Evolutionary conservation across 129 eudicot species (phyloP).

Genomic region (Flaveria brownii): DNA sequence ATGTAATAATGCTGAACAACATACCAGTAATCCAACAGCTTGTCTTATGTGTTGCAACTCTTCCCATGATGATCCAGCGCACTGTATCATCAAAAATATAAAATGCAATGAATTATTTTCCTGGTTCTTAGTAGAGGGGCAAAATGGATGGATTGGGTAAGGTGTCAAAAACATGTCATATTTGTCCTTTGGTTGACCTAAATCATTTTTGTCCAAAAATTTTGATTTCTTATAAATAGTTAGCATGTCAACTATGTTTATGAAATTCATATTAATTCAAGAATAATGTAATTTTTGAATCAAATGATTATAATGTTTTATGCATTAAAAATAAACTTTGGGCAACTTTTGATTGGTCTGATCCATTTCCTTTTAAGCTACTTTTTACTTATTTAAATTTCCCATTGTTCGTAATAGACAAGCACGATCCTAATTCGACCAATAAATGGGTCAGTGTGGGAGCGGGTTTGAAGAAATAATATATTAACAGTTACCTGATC

Average conservation of each 20-base stretch:
- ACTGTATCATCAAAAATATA: conserved; percentile 40
- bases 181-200: not conserved
- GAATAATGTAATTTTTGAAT: not conserved
- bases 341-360: not conserved
- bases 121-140: not conserved
- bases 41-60: conserved; percentile 93
- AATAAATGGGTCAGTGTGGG: not conserved
- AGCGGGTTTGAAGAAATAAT: conserved; percentile 15
- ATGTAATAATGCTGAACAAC: conserved; percentile 18
- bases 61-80: conserved; percentile 85
- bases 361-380: not conserved
- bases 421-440: too few relatives aligned
- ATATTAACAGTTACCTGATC: conserved; percentile 57
- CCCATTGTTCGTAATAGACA: too few relatives aligned
- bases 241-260: not conserved
- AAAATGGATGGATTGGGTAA: not conserved
- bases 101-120: conserved; percentile 21
- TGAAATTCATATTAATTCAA: not conserved
- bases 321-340: not conserved
- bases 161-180: too few relatives aligned
- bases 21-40: conserved; percentile 91
- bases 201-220: not conserved
- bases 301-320: not conserved
- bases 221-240: not conserved
- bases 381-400: not conserved